A percentile compares a stretch with the other conserved stretches of the same genome.
Conservation (phyloP, 305 asterid species). For the Nicotiana rustica region DNA sequence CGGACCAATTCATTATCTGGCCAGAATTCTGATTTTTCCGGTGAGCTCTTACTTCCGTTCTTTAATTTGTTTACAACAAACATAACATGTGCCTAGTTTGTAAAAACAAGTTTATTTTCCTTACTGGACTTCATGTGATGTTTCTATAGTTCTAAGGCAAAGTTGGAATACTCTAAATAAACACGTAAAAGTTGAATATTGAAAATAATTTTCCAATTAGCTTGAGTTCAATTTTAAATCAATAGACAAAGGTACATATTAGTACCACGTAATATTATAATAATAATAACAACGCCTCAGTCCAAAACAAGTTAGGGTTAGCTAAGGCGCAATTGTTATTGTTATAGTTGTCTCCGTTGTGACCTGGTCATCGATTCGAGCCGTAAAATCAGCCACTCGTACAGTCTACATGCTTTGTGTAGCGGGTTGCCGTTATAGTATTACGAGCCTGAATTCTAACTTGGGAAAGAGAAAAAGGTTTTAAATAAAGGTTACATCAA, state of each 20-base stretch:
- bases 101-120: not conserved
- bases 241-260: too few species aligned
- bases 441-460: not conserved
- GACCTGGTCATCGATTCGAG: too few species aligned
- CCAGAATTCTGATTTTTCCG: conserved; percentile 64
- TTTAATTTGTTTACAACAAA: not conserved
- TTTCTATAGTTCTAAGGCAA: not conserved
- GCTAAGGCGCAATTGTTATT: too few species aligned
- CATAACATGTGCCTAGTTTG: not conserved
- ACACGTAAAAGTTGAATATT: not conserved
- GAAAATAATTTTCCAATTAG: not conserved
- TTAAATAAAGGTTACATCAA: too few species aligned
- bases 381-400: too few species aligned
- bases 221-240: not conserved
- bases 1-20: conserved; percentile 41
- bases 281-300: too few species aligned
- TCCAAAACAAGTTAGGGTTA: too few species aligned
- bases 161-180: not conserved
- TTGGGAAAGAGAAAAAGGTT: too few species aligned
- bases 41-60: conserved; percentile 46
- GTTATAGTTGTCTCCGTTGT: too few species aligned
- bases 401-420: too few species aligned
- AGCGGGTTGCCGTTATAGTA: too few species aligned
- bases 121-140: not conserved
- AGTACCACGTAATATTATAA: too few species aligned